phyloP scores from a whole-genome alignment of 306 rosid genomes.

The Sicyos baderoa region DNA sequence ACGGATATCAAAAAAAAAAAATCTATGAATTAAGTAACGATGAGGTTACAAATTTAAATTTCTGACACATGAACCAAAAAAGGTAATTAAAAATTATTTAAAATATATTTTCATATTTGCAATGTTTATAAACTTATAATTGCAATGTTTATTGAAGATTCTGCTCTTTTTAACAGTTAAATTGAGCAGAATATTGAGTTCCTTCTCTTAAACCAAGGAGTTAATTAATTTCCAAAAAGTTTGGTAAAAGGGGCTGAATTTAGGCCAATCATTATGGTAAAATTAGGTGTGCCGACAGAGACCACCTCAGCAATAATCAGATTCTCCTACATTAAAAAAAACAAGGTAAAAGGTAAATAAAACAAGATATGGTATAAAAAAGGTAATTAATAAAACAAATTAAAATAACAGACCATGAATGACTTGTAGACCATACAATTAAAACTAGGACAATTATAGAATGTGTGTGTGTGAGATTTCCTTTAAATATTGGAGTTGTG shows the following conservation, averaged over 20 bases:
- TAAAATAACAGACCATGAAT: not conserved
- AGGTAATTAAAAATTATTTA: too few relatives aligned
- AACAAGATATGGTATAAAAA: not conserved
- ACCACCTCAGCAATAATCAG: constrained; percentile 6
- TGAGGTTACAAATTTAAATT: too few relatives aligned
- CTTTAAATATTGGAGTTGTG: not conserved
- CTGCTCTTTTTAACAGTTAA: too few relatives aligned
- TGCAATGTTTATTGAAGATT: too few relatives aligned
- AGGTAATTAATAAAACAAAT: too few relatives aligned
- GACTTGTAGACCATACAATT: not conserved
- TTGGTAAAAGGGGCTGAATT: not conserved
- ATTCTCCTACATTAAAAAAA: not conserved
- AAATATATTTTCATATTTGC: too few relatives aligned
- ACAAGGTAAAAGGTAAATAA: not conserved
- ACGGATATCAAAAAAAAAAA: too few relatives aligned
- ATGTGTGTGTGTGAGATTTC: not conserved
- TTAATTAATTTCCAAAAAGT: not conserved
- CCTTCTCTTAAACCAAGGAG: not conserved
- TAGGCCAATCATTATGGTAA: not conserved
- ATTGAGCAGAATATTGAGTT: too few relatives aligned
- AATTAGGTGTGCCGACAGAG: not conserved
- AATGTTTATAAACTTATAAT: too few relatives aligned
- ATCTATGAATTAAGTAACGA: too few relatives aligned
- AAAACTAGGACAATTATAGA: not conserved
- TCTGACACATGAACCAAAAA: too few relatives aligned